Conservation (phyloP, 148 eudicot species). For the Diospyros kaki region DNA sequence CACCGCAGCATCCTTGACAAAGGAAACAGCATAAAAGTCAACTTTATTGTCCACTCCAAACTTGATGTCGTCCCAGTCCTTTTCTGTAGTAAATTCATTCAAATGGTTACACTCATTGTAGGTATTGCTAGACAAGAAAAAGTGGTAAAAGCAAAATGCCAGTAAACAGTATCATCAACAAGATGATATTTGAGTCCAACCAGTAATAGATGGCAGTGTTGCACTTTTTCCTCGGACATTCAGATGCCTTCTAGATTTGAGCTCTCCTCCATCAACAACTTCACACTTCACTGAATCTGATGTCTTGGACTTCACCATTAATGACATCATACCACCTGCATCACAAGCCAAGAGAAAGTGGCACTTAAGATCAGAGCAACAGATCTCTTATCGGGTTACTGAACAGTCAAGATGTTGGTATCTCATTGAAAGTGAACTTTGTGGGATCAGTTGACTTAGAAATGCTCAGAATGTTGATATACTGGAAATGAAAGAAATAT, state of each 20-base stretch:
- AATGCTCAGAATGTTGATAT: neutral
- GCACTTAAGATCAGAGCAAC: neutral
- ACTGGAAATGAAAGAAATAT: neutral
- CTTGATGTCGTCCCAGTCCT: conserved; percentile 99
- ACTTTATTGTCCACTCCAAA: conserved; percentile 96
- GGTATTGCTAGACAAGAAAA: too few species aligned
- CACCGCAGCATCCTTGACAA: conserved; percentile 92
- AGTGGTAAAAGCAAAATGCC: neutral
- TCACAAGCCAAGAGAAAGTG: conserved; percentile 6
- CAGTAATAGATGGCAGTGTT: conserved; percentile 94
- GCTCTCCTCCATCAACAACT: conserved; percentile 98
- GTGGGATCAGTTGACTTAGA: neutral
- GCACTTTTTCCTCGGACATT: conserved; percentile 99
- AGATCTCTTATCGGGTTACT: neutral
- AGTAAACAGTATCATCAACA: conserved; percentile 7
- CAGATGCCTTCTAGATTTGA: conserved; percentile 91
- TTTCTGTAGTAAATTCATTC: conserved; percentile 50
- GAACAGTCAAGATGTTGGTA: neutral
- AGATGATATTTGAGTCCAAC: conserved; percentile 25
- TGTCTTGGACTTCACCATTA: conserved; percentile 81
- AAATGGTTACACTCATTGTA: conserved; percentile 7
- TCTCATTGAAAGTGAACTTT: conserved; percentile 2
- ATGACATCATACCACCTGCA: conserved; percentile 99
- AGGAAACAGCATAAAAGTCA: conserved; percentile 96
- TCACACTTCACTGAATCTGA: conserved; percentile 89